Evolutionary conservation across 495 filamentous ascomycete genomes (phyloP).

Genomic region (Achaetomiella virescens): DNA sequence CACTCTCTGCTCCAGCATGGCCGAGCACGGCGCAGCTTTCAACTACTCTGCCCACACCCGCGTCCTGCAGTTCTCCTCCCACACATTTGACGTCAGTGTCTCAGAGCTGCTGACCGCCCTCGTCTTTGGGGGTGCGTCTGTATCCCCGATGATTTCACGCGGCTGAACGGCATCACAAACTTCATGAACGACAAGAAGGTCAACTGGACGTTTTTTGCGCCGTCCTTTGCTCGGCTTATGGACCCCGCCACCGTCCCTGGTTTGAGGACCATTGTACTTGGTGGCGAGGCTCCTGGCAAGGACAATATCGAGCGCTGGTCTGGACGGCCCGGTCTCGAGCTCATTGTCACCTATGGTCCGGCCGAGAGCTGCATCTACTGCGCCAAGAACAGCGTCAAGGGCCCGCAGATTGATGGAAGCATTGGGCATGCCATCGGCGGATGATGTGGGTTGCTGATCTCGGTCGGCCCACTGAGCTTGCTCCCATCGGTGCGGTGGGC

Average conservation of each 20-base stretch:
- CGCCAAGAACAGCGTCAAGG: background rate
- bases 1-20: conserved; percentile 21
- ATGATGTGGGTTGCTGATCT: conserved; percentile 26
- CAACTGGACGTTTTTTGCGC: conserved; percentile 20
- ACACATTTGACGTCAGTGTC: conserved; percentile 52
- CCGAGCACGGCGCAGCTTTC: background rate
- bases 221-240: conserved; percentile 17
- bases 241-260: conserved; percentile 12
- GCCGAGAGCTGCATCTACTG: conserved; percentile 36
- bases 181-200: conserved; percentile 23
- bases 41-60: conserved; percentile 22
- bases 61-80: conserved; percentile 53
- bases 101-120: conserved; percentile 51
- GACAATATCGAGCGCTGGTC: conserved; percentile 17
- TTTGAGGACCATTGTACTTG: conserved; percentile 20
- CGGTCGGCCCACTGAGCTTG: conserved; percentile 22
- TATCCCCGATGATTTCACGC: conserved; percentile 25
- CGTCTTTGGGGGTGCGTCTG: conserved; percentile 35
- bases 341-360: conserved; percentile 50
- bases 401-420: conserved; percentile 8
- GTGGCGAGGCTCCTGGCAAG: conserved; percentile 20
- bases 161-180: conserved; percentile 20
- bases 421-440: conserved; percentile 18
- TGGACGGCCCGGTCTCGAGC: conserved; percentile 27
- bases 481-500: conserved; percentile 39